These are phyloP conservation scores for Nigrograna mackinnonii DNA, from an alignment of 2,329 filamentous ascomycete genomes.

Conservation along the genomic window DNA sequence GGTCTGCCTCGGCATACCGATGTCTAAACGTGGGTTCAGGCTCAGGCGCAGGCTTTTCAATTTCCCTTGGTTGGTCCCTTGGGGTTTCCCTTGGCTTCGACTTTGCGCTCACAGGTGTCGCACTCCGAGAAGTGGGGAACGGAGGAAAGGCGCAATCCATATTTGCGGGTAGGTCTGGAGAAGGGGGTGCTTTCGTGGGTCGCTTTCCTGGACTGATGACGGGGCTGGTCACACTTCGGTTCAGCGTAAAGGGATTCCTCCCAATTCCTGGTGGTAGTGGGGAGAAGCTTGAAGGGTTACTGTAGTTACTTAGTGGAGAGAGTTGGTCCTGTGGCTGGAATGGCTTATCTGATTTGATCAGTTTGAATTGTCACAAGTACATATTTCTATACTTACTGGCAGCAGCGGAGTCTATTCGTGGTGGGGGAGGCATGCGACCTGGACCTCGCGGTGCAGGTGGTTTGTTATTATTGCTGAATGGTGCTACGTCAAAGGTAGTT, in stretches of 20 bases:
- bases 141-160: conserved; percentile 59
- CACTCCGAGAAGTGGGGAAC: conserved; percentile 50
- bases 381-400: conserved; percentile 56
- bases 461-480: conserved; percentile 27
- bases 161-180: conserved; percentile 33
- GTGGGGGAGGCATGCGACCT: conserved; percentile 52
- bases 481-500: conserved; percentile 29
- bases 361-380: conserved; percentile 1
- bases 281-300: conserved; percentile 24
- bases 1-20: conserved; percentile 35
- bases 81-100: conserved; percentile 21
- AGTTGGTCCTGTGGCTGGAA: conserved; percentile 28
- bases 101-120: conserved; percentile 24
- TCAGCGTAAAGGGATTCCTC: conserved; percentile 32
- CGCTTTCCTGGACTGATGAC: conserved; percentile 35
- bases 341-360: conserved; percentile 37
- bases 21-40: conserved; percentile 29
- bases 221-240: conserved; percentile 39
- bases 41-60: conserved; percentile 4
- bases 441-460: conserved; percentile 36
- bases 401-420: conserved; percentile 59
- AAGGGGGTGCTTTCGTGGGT: conserved; percentile 30
- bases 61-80: background rate
- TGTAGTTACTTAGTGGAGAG: conserved; percentile 31
- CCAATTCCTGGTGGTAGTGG: conserved; percentile 23